Conservation (phyloP, 2,329 filamentous ascomycete species). For the Trichoderma polysporum region DNA sequence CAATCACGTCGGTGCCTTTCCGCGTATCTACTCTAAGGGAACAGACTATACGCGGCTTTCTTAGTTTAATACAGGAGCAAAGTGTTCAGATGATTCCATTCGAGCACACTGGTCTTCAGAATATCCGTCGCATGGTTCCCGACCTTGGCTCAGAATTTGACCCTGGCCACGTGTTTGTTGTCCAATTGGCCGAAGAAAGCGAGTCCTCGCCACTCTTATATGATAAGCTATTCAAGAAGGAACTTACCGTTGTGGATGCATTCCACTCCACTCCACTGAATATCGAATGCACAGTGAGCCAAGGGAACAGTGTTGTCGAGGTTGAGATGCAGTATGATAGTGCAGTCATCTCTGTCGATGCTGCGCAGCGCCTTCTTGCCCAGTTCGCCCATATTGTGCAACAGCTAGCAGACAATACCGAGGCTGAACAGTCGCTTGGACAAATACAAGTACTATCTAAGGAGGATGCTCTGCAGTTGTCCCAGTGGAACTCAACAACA, state of each 20-base stretch:
- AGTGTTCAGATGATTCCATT: not conserved
- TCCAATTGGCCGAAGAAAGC: not conserved
- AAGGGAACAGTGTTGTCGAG: not conserved
- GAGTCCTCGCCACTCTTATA: not conserved
- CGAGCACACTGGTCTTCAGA: conserved; percentile 25
- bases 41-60: conserved; percentile 19
- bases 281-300: not conserved
- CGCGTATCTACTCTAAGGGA: conserved; percentile 22
- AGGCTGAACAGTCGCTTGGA: not conserved
- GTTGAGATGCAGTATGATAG: not conserved
- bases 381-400: not conserved
- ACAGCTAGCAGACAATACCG: not conserved
- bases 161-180: not conserved
- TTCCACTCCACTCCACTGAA: not conserved
- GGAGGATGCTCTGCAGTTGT: not conserved
- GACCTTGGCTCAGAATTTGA: not conserved
- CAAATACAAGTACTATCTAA: not conserved
- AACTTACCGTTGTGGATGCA: not conserved
- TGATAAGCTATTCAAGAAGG: not conserved
- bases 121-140: conserved; percentile 21
- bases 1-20: conserved; percentile 32
- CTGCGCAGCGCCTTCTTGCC: not conserved
- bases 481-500: not conserved
- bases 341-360: not conserved
- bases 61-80: conserved; percentile 15